Evolutionary conservation across 768 basidiomycete species (phyloP).

Genomic region (Chlorophyllum brunneum): DNA sequence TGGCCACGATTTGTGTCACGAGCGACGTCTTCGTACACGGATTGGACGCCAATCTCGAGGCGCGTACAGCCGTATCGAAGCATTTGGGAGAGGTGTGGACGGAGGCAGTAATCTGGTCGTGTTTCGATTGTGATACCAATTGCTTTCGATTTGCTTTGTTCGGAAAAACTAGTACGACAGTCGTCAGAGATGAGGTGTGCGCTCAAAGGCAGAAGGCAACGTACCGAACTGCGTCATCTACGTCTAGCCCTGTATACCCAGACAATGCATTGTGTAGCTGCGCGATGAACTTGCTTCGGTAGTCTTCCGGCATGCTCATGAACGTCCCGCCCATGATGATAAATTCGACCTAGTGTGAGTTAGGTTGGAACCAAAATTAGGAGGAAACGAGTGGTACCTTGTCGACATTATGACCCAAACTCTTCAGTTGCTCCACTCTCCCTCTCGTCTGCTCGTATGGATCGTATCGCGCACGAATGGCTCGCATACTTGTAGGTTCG

Average conservation of each 20-base stretch:
- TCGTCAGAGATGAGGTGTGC: not conserved
- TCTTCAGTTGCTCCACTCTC: constrained; percentile 92
- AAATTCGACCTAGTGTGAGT: constrained; percentile 61
- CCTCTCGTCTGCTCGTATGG: constrained; percentile 97
- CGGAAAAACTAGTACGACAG: constrained; percentile 67
- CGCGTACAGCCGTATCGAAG: constrained; percentile 98
- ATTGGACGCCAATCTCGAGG: constrained; percentile 97
- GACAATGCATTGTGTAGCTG: constrained; percentile 96
- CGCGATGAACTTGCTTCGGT: constrained; percentile 89
- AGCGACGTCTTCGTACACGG: constrained; percentile 98
- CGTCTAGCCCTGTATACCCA: constrained; percentile 87
- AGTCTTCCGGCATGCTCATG: constrained; percentile 99
- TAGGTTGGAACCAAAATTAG: not conserved
- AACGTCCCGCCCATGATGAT: constrained; percentile 99
- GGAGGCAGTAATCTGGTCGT: constrained; percentile 94
- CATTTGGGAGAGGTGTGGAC: constrained; percentile 98
- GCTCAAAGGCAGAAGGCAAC: constrained; percentile 4
- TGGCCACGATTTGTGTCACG: constrained; percentile 98
- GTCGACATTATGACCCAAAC: constrained; percentile 94
- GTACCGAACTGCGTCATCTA: constrained; percentile 93
- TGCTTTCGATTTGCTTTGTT: constrained; percentile 96
- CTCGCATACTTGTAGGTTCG: constrained; percentile 98
- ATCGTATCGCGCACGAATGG: constrained; percentile 91
- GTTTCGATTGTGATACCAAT: constrained; percentile 99
- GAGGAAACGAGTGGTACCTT: constrained; percentile 52